Base-by-base conservation (phyloP, 1,139 yeast genomes). In the Tardiomyces digboiensis region DNA sequence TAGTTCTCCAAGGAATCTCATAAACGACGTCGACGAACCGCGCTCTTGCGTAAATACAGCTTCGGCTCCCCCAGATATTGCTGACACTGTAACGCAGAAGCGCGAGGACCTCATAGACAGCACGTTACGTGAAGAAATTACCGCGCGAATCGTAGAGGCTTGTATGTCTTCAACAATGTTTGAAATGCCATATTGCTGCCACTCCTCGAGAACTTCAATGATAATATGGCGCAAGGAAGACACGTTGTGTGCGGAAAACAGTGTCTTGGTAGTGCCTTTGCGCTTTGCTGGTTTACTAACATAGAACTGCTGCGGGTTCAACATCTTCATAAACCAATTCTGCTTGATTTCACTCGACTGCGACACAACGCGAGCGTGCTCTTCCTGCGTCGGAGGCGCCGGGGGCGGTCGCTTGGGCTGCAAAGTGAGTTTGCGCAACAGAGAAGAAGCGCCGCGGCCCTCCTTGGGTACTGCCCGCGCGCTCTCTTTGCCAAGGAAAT, bases 271-370 rank as follows among this genome's bases (percentile, higher is more conserved):
- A n/a, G 48, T 47, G 29, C 46, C 20, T 6, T 44, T 29, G 20
- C 43, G 40, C 40, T 44, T 46, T 18, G 50, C 14, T 3, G 50
- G 18, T 38, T 46, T 40, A 36, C 44, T 36, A n/a, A 16, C 16
- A 16, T 26, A 26, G 33, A 13, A 26, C 33, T 26, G 33, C 33
- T 26, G 33, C 33, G 33, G 33, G 36, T 49, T 45, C 36, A 65
- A 54, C 53, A 65, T 54, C 49, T 64, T 65, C 63, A 65, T 58
- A 50, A 65, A 62, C 70, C 70, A 65, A 46, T 62, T 65, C 51
- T 65, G 69, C 45, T 55, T 56, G 19, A 48, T 58, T 51, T 50
- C 61, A 20, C 37, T 33, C 37, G 19, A 33, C 37, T 33, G 19
- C 19, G 19, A 16, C 37, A n/a, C 19, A 20, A n/a, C 37, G 37